Evolutionary conservation across 2,329 filamentous ascomycete genomes (phyloP).

Genomic region (Colletotrichum tropicale): DNA sequence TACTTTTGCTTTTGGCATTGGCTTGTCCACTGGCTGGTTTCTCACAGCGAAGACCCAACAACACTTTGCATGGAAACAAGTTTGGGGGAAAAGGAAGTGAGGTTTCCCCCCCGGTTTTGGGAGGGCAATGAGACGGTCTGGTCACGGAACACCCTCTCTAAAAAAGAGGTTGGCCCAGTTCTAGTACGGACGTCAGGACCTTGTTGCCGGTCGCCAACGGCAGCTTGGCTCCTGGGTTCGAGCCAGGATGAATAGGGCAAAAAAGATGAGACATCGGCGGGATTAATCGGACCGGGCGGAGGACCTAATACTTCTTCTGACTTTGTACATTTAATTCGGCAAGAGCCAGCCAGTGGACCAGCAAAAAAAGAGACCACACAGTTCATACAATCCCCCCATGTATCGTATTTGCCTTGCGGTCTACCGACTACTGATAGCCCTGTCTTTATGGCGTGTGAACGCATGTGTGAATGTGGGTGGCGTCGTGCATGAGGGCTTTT

Average conservation of each 20-base stretch:
- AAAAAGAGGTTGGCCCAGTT: neutral
- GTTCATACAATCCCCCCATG: neutral
- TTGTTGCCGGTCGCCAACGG: conserved; percentile 19
- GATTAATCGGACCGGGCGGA: neutral
- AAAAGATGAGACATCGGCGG: neutral
- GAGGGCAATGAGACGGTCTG: neutral
- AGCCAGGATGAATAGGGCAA: neutral
- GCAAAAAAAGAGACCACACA: neutral
- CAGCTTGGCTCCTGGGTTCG: neutral
- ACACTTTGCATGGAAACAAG: neutral
- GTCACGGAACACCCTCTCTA: neutral
- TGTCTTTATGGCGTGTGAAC: neutral
- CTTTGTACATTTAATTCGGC: conserved; percentile 20
- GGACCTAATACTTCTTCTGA: neutral
- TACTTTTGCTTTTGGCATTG: neutral
- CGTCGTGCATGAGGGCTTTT: neutral
- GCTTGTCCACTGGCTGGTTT: conserved; percentile 5
- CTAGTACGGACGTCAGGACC: neutral
- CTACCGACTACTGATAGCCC: neutral
- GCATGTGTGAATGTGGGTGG: neutral
- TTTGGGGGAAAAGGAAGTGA: neutral
- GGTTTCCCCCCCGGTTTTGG: neutral
- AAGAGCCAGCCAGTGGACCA: conserved; percentile 1
- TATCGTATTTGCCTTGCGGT: neutral
- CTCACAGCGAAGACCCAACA: neutral